Conservation (phyloP, 1,139 yeast species). For the Casaregolazyma lundiana region DNA sequence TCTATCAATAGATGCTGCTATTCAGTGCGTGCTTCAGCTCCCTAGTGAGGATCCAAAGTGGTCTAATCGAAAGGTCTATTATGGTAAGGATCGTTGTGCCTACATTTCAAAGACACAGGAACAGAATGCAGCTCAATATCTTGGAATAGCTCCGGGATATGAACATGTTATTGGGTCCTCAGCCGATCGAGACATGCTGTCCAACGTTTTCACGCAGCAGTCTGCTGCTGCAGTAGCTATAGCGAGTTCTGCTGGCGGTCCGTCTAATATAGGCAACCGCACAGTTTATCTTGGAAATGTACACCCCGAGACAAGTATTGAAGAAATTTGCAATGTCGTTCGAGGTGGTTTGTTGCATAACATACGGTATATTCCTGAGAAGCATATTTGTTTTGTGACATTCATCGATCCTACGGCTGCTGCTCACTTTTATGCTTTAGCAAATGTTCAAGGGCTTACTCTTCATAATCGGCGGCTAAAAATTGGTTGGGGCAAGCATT, state of each 20-base stretch:
- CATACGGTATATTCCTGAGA: conserved; percentile 58
- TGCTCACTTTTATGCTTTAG: conserved; percentile 86
- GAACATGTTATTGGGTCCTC: conserved; percentile 70
- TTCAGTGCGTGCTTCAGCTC: conserved; percentile 68
- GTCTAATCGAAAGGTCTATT: conserved; percentile 62
- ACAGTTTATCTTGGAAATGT: conserved; percentile 87
- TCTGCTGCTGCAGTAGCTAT: conserved; percentile 73
- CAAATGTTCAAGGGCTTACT: conserved; percentile 74
- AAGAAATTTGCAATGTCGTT: conserved; percentile 89
- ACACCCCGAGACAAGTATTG: conserved; percentile 79
- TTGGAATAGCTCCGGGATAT: conserved; percentile 87
- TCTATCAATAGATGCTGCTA: conserved; percentile 75
- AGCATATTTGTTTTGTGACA: conserved; percentile 88
- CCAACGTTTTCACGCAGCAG: conserved; percentile 52
- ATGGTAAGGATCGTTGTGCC: conserved; percentile 85
- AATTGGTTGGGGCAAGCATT: conserved; percentile 96
- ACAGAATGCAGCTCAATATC: conserved; percentile 93
- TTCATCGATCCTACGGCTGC: conserved; percentile 91
- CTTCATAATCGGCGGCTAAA: conserved; percentile 77
- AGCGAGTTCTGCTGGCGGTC: conserved; percentile 72
- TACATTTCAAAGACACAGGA: conserved; percentile 89
- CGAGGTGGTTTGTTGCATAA: conserved; percentile 85
- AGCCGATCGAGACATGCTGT: conserved; percentile 63
- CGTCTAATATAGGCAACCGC: conserved; percentile 80
- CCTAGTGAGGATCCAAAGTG: conserved; percentile 54